A percentile compares a stretch with the other conserved stretches of the same genome.
Conservation (phyloP, 1,139 yeast species). For the Casaregolazyma suthepensis region DNA sequence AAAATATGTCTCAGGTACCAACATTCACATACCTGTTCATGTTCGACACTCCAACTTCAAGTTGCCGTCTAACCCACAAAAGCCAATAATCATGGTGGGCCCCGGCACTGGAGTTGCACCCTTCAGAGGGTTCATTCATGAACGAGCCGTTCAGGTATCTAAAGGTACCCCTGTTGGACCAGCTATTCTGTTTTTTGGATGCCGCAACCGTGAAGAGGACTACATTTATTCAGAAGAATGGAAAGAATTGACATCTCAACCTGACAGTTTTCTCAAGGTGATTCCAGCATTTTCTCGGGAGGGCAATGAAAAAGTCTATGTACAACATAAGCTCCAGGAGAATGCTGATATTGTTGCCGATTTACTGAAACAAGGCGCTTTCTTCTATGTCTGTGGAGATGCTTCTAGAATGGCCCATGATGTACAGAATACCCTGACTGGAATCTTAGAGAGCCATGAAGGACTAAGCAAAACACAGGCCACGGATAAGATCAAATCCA, state of each 20-base stretch:
- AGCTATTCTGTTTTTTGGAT: slow-evolving; percentile 76
- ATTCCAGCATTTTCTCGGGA: slow-evolving; percentile 86
- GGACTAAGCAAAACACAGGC: slow-evolving; percentile 61
- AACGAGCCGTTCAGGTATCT: slow-evolving; percentile 55
- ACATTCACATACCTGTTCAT: slow-evolving; percentile 73
- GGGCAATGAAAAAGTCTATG: slow-evolving; percentile 63
- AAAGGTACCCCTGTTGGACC: slow-evolving; percentile 62
- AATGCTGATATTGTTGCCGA: slow-evolving; percentile 47
- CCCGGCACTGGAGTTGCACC: slow-evolving; percentile 99
- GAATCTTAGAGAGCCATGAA: slow-evolving; percentile 57
- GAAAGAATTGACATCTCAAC: slow-evolving; percentile 28
- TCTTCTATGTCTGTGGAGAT: slow-evolving; percentile 94
- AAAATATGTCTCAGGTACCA: slow-evolving; percentile 36
- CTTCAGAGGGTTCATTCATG: slow-evolving; percentile 87
- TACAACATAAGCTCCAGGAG: slow-evolving; percentile 72
- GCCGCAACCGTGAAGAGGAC: slow-evolving; percentile 70
- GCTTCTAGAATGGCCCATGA: slow-evolving; percentile 95
- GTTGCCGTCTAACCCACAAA: slow-evolving; percentile 78
- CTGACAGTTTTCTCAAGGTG: slow-evolving; percentile 38
- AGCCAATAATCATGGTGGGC: slow-evolving; percentile 88
- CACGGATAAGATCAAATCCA: slow-evolving; percentile 67
- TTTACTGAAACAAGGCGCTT: slow-evolving; percentile 69
- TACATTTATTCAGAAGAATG: slow-evolving; percentile 83
- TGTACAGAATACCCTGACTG: slow-evolving; percentile 68
- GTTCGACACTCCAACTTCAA: slow-evolving; percentile 93